These are phyloP conservation scores for Kazachstania psychrophila DNA, from an alignment of 805 yeast genomes.

Conservation along the genomic window DNA sequence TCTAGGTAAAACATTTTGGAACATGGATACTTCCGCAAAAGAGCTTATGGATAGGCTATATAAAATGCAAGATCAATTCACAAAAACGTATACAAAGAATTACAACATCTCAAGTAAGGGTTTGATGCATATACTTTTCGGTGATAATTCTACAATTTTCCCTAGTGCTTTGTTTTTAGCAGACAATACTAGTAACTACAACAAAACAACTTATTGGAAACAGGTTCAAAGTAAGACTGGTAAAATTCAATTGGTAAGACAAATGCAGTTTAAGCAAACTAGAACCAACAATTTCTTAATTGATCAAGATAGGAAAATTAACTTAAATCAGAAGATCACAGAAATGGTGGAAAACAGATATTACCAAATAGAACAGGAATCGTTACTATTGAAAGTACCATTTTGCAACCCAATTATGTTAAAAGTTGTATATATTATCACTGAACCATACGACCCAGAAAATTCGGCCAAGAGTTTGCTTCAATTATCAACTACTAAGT, in stretches of 20 bases:
- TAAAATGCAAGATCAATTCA: constrained; percentile 31
- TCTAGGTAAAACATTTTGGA: constrained; percentile 10
- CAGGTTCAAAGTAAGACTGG: constrained; percentile 6
- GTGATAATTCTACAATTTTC: constrained; percentile 57
- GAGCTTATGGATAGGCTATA: constrained; percentile 7
- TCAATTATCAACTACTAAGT: constrained; percentile 6
- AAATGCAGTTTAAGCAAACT: constrained; percentile 22
- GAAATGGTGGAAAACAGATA: constrained; percentile 43
- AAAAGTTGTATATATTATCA: constrained; percentile 20
- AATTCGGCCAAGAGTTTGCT: constrained; percentile 2
- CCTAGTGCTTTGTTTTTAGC: constrained; percentile 13
- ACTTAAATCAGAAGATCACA: constrained; percentile 40
- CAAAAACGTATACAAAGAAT: constrained; percentile 26
- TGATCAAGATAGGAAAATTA: constrained; percentile 6
- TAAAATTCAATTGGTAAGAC: constrained; percentile 15
- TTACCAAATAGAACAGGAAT: constrained; percentile 46
- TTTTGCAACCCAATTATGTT: constrained; percentile 34
- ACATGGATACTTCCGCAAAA: constrained; percentile 4
- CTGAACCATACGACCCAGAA: constrained; percentile 9
- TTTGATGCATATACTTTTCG: constrained; percentile 66
- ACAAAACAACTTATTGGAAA: constrained; percentile 17
- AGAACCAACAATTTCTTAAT: constrained; percentile 16
- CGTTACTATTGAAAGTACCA: constrained; percentile 40
- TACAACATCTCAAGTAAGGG: constrained; percentile 68
- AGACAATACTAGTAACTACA: constrained; percentile 31